Base-by-base conservation (phyloP, 305 asterid species). In the Fraxinus platypoda region DNA sequence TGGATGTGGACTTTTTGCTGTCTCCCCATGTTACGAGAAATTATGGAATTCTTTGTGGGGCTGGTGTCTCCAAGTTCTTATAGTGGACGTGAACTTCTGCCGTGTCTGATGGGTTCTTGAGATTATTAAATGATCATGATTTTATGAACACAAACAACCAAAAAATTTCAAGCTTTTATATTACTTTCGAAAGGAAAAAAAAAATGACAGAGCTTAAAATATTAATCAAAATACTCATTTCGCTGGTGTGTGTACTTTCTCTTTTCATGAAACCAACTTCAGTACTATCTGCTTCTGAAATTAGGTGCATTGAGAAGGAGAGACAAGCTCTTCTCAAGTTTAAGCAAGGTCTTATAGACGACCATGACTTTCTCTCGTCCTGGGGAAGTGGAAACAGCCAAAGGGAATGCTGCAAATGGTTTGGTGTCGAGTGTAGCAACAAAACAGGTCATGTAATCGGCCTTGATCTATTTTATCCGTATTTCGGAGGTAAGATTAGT, bases 291-390 rank as follows among this genome's bases (percentile, higher is more conserved):
- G 43, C 11, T 37, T 37, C 11, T 37, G 11, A 37, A 8, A 1
- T 37, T 37, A 7, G 43, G 43, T 37, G 83, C 26, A 4, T 68
- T 4, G 75, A 25, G 28, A 68, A 35, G 75, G 75, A 68, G 30
- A 68, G 75, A 68, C 75, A 68, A 68, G 75, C 75, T 28, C 76
- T 72, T 26, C 76, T 72, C 3, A 72, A 13, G 38, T 72, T 72
- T 31, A 72, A 72, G 37, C 57, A 46, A 46, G 57, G n/a, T 2
- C n/a, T 52, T 52, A n/a, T 52, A 52, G 2, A 52, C 21, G 21
- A 31, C 1, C 25, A 8, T 33, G 6, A 13, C 25, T 1, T 31
- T 2, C 46, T 28, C 43, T 28, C 25, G 28, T 15, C 78, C 13
- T 33, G 54, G 77, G 77, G 54, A 12, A 35, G 77, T 33, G 54